Base-by-base conservation (phyloP, 768 basidiomycete species). In the Sporobolomyces pararoseus region DNA sequence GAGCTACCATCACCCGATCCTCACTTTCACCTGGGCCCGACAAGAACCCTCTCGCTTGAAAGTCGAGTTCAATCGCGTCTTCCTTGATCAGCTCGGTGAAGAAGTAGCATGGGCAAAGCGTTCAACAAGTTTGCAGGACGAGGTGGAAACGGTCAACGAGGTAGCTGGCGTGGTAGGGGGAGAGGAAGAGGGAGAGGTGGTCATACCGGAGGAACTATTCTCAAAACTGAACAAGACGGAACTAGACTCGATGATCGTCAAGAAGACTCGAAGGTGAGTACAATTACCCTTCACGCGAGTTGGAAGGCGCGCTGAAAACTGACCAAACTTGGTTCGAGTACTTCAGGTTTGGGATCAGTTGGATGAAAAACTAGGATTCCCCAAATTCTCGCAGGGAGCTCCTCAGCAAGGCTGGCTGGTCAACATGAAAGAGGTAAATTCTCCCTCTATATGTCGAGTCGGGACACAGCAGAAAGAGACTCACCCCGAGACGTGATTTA, bases 351-450 rank as follows among this genome's bases (percentile, higher is more conserved):
- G 75, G 71, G 92, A 98, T 79, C 91, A 95, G 76, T 85, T 97
- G 25, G 96, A 99, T 77, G 91, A 91, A 80, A 91, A 90, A 79
- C 82, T 98, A 23, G 96, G 96, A 0, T 99, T 98, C 79, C 81
- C 82, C 47, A 84, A 88, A 70, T 82, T 90, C 57, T 86, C 90
- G 68, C 89, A 94, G 77, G 95, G 94, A 0, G 80, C 83, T 4
- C 82, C 82, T 76, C 86, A 83, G 77, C 89, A 90, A 63, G 96
- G 94, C 3, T 98, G 96, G 96, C 81, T 99, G 77, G 87, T 99
- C 71, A 98, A 98, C 78, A 98, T 99, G 95, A 94, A 95, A 79
- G 91, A 96, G 62, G 92, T 93, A 78, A 74, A 27, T 25, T 21
- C 23, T 19, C 29, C 23, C 32, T 32, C 2, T 12, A n/a, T 23